A percentile compares a stretch with the other conserved stretches of the same genome.
These are phyloP conservation scores for Mycena albidolilacea DNA, from an alignment of 768 basidiomycete species.

Conservation along the genomic window DNA sequence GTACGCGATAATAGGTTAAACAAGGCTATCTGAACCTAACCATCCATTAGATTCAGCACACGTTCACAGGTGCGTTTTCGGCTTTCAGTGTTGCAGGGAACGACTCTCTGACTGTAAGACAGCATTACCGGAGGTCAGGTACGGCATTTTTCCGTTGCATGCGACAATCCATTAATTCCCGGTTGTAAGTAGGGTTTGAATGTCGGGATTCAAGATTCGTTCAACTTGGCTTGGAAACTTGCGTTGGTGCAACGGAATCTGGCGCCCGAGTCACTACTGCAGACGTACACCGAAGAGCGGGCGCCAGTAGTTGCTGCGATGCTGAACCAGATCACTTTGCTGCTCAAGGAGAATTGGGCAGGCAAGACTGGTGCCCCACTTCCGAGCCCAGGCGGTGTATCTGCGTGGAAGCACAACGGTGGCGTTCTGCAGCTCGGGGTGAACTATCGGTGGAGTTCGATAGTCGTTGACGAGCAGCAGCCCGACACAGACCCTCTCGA, in stretches of 20 bases:
- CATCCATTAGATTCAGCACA: constrained; percentile 45
- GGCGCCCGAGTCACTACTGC: constrained; percentile 41
- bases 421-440: constrained; percentile 51
- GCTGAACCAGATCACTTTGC: constrained; percentile 42
- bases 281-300: constrained; percentile 45
- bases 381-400: constrained; percentile 22
- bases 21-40: background rate
- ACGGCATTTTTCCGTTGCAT: constrained; percentile 35
- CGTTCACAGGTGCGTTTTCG: constrained; percentile 33
- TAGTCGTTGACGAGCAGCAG: constrained; percentile 53
- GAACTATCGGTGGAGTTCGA: constrained; percentile 53
- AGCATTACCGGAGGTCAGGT: constrained; percentile 41
- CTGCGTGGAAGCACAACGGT: constrained; percentile 35
- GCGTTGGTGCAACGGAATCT: constrained; percentile 43
- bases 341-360: constrained; percentile 45
- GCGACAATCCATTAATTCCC: constrained; percentile 24
- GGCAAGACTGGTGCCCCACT: constrained; percentile 50
- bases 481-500: constrained; percentile 32
- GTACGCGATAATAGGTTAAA: constrained; percentile 39
- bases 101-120: too few species aligned
- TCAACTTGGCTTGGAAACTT: constrained; percentile 46
- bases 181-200: constrained; percentile 33
- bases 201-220: constrained; percentile 40
- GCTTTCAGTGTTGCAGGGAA: background rate
- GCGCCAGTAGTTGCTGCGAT: constrained; percentile 46